Evolutionary conservation across 768 basidiomycete genomes (phyloP).

Genomic region (Scleroderma citrinum): DNA sequence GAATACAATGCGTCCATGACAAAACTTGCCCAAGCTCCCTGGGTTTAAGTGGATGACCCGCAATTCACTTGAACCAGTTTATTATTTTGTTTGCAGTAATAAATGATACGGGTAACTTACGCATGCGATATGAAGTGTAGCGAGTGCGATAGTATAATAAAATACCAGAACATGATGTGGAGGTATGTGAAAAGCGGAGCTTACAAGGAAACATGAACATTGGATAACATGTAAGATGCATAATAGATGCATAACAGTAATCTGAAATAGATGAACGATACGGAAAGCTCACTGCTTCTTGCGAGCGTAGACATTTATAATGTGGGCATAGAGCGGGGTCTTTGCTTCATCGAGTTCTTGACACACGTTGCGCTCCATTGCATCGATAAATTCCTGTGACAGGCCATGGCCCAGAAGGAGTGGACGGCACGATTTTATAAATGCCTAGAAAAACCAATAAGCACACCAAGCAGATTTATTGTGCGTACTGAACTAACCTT

Average conservation of each 20-base stretch:
- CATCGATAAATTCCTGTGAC: slow-evolving; percentile 44
- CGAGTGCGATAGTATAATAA: not conserved
- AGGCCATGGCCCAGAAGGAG: slow-evolving; percentile 62
- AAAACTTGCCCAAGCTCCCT: too few relatives aligned
- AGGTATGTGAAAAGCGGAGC: not conserved
- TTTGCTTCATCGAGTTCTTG: slow-evolving; percentile 45
- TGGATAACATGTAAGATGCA: not conserved
- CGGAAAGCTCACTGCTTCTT: slow-evolving; percentile 19
- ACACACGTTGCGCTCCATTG: slow-evolving; percentile 46
- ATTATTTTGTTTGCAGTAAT: not conserved
- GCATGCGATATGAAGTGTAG: not conserved
- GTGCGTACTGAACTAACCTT: slow-evolving; percentile 31
- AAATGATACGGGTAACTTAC: not conserved
- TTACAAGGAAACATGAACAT: not conserved
- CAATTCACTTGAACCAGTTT: too few relatives aligned
- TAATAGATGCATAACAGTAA: not conserved
- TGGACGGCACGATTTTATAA: slow-evolving; percentile 61
- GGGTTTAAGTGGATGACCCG: too few relatives aligned
- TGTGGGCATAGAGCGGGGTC: slow-evolving; percentile 44
- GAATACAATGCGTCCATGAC: too few relatives aligned
- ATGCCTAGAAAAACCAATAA: slow-evolving; percentile 38
- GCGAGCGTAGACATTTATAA: slow-evolving; percentile 56
- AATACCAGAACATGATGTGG: not conserved
- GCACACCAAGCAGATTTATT: not conserved
- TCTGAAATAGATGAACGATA: not conserved